Conservation (phyloP, 2,329 filamentous ascomycete species). For the Peltaster fructicola region DNA sequence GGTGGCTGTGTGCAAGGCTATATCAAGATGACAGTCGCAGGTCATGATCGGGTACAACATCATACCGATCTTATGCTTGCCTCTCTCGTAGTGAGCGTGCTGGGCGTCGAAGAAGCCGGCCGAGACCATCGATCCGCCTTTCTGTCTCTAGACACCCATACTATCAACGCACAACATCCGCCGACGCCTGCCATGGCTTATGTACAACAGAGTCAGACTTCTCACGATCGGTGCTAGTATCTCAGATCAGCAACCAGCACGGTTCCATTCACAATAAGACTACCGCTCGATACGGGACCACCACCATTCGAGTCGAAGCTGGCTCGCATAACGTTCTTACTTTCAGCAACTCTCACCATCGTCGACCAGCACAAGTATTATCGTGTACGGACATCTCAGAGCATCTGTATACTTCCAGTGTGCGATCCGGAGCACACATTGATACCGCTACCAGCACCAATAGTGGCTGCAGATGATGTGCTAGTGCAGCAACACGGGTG, state of each 20-base stretch:
- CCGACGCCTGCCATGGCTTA: slow-evolving; percentile 34
- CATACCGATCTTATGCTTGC: slow-evolving; percentile 29
- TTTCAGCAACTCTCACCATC: slow-evolving; percentile 30
- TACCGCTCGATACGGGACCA: slow-evolving; percentile 36
- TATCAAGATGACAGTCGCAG: slow-evolving; percentile 30
- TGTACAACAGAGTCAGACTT: slow-evolving; percentile 21
- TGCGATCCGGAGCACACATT: slow-evolving; percentile 40
- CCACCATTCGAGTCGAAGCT: slow-evolving; percentile 36
- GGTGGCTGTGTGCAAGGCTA: slow-evolving; percentile 36
- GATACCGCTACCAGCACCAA: slow-evolving; percentile 33
- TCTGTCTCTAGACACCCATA: slow-evolving; percentile 32
- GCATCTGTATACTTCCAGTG: slow-evolving; percentile 33
- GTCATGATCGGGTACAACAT: slow-evolving; percentile 26
- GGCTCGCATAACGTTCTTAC: slow-evolving; percentile 32
- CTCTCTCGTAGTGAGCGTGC: slow-evolving; percentile 32
- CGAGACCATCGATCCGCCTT: slow-evolving; percentile 31
- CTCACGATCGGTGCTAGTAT: slow-evolving; percentile 29
- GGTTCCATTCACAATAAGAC: slow-evolving; percentile 34
- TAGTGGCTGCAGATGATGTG: slow-evolving; percentile 33
- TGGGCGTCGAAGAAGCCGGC: slow-evolving; percentile 34
- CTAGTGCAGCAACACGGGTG: slow-evolving; percentile 22
- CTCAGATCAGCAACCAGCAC: slow-evolving; percentile 29
- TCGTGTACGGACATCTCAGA: slow-evolving; percentile 32
- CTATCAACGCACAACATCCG: slow-evolving; percentile 32
- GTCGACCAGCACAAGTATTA: slow-evolving; percentile 31